Base-by-base conservation (phyloP, 2,329 filamentous ascomycete genomes). In the Aspergillus unguis region DNA sequence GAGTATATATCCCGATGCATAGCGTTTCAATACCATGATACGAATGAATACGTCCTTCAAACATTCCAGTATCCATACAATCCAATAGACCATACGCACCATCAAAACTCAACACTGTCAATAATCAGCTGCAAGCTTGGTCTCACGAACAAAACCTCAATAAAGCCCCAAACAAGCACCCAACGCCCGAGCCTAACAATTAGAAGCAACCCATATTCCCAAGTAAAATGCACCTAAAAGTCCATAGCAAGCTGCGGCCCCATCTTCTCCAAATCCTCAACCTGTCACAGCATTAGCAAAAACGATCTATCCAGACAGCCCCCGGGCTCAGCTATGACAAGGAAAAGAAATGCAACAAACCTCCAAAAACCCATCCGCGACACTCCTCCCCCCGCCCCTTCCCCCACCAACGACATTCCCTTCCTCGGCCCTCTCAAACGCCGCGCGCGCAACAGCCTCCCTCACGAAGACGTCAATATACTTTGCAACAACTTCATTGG, bases 381-480 rank as follows among this genome's bases (percentile, higher is more conserved):
- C 78, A 29, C 77, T 57, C 46, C 62, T 65, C 23, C 64, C 64
- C 32, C 56, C 63, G 1, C 17, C 17, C 31, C 77, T 57, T 46
- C 62, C 65, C 23, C 64, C 64, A 35, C 56, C 63, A 8, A 55
- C 54, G 29, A 23, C 17, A 25, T 23, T 23, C n/a, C 36, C 36
- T 25, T 38, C 69, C 70, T 77, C 72, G 37, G 69, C 77, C 66
- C 86, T 85, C 76, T 90, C 87, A 53, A 85, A 84, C 7, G 85
- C 83, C 36, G 89, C 85, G 65, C 92, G 75, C 11, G 90, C 90
- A 67, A 97, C 85, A 1, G 90, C 90, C 75, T 97, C 92, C 56
- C 88, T 81, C 48, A 96, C 87, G 73, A 96, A 97, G 0, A 92
- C 83, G 71, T 96, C 90, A 71, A 96, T 81, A 68, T 97, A 97